Evolutionary conservation across 192 early-diverging fungal species (phyloP).

Genomic region (Coemansia sp.): DNA sequence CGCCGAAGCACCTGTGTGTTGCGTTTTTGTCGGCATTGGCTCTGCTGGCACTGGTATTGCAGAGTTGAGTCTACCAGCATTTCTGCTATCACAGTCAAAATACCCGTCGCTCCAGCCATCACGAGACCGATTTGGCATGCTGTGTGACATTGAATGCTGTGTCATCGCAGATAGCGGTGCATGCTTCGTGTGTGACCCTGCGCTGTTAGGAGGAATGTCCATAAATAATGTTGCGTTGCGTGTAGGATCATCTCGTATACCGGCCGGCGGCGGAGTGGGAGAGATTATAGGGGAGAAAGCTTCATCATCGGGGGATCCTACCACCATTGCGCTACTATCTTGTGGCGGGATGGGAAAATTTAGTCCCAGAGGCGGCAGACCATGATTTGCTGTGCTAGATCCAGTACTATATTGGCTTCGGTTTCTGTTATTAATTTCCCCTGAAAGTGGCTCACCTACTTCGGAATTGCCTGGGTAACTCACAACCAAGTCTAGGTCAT

Average conservation of each 20-base stretch:
- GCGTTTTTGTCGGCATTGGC: constrained; percentile 1
- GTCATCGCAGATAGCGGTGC: not conserved
- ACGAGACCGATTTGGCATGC: constrained; percentile 27
- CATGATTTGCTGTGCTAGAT: not conserved
- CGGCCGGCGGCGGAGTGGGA: constrained; percentile 35
- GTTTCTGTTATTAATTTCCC: not conserved
- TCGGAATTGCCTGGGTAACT: constrained; percentile 8
- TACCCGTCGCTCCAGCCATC: constrained; percentile 25
- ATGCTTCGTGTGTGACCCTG: not conserved
- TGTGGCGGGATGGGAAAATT: not conserved
- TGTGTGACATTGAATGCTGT: constrained; percentile 27
- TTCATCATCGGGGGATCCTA: constrained; percentile 25
- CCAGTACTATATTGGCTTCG: not conserved
- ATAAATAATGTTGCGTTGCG: constrained; percentile 21
- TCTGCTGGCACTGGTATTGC: not conserved
- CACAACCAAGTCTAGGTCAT: constrained; percentile 30
- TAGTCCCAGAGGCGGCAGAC: not conserved
- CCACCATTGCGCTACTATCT: constrained; percentile 11
- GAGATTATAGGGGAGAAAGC: constrained; percentile 48
- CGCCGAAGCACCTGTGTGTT: not conserved
- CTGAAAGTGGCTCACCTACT: not conserved
- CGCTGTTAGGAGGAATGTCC: constrained; percentile 19
- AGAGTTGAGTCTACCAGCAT: not conserved
- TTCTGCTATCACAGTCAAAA: not conserved
- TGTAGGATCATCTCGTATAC: constrained; percentile 3